phyloP scores from a whole-genome alignment of 352 stramenopile species.

The Sclerospora graminicola region DNA sequence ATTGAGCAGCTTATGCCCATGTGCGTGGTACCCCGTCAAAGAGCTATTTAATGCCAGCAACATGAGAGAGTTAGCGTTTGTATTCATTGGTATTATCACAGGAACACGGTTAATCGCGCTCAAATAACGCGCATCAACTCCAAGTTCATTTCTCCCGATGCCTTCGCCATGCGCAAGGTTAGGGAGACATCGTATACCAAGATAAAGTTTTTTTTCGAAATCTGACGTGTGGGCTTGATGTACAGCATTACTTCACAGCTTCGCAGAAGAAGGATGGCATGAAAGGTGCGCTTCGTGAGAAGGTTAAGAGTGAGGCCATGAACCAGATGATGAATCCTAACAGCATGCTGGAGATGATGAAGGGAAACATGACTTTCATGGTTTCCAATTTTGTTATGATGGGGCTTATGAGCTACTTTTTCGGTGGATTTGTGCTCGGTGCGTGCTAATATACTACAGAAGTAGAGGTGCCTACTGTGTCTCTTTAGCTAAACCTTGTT shows the following conservation, averaged over 20 bases:
- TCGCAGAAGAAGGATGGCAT: slow-evolving; percentile 84
- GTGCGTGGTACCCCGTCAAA: slow-evolving; percentile 18
- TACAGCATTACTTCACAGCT: slow-evolving; percentile 77
- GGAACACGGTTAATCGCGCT: slow-evolving; percentile 80
- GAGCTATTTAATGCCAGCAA: too few species aligned
- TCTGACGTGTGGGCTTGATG: neutral
- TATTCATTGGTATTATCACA: slow-evolving; percentile 12
- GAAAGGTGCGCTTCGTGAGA: slow-evolving; percentile 75
- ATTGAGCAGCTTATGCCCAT: slow-evolving; percentile 71
- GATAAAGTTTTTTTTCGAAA: too few species aligned
- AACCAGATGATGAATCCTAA: slow-evolving; percentile 94
- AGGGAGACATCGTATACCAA: neutral
- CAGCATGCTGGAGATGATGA: slow-evolving; percentile 97
- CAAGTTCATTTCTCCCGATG: slow-evolving; percentile 76
- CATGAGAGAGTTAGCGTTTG: too few species aligned
- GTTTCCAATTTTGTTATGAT: slow-evolving; percentile 99
- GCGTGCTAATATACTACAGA: slow-evolving; percentile 4
- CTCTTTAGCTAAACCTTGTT: too few species aligned
- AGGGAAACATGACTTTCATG: slow-evolving; percentile 98
- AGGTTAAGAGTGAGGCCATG: slow-evolving; percentile 84
- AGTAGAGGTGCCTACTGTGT: neutral
- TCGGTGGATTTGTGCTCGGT: slow-evolving; percentile 95
- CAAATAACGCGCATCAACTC: slow-evolving; percentile 83
- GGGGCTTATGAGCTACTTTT: slow-evolving; percentile 98
- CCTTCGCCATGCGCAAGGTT: slow-evolving; percentile 86